phyloP scores from a whole-genome alignment of 768 basidiomycete species.

The Boletus rubropictus region DNA sequence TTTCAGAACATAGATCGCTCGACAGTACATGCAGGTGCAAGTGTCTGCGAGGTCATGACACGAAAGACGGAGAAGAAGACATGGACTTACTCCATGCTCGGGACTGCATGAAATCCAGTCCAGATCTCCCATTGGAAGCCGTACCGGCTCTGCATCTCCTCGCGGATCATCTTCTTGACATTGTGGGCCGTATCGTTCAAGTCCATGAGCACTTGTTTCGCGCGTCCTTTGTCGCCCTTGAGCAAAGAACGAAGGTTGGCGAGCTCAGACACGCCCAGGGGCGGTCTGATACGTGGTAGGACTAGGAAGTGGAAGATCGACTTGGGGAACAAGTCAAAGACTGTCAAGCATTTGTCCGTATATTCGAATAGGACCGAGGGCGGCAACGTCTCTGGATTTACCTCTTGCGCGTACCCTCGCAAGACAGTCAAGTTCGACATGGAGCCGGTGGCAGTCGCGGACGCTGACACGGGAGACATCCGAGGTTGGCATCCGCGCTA shows the following conservation, averaged over 20 bases:
- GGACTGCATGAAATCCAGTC: constrained; percentile 79
- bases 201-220: constrained; percentile 46
- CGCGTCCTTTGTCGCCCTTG: constrained; percentile 46
- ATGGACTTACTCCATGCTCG: constrained; percentile 74
- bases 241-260: constrained; percentile 52
- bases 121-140: constrained; percentile 74
- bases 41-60: constrained; percentile 43
- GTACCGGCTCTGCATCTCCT: constrained; percentile 73
- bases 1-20: constrained; percentile 61
- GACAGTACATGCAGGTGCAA: constrained; percentile 85
- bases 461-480: not conserved
- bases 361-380: constrained; percentile 54
- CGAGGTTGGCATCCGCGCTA: not conserved
- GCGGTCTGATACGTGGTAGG: constrained; percentile 51
- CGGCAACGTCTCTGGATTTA: constrained; percentile 49
- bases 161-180: constrained; percentile 56
- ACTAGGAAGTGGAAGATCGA: constrained; percentile 85
- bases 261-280: constrained; percentile 37
- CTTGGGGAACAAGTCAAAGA: constrained; percentile 77
- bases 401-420: constrained; percentile 51
- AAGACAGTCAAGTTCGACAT: constrained; percentile 49
- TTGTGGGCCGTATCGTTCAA: constrained; percentile 53
- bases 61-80: not conserved
- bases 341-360: constrained; percentile 49
- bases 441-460: not conserved